Evolutionary conservation across 306 rosid species (phyloP).

Genomic region (Parietaria judaica): DNA sequence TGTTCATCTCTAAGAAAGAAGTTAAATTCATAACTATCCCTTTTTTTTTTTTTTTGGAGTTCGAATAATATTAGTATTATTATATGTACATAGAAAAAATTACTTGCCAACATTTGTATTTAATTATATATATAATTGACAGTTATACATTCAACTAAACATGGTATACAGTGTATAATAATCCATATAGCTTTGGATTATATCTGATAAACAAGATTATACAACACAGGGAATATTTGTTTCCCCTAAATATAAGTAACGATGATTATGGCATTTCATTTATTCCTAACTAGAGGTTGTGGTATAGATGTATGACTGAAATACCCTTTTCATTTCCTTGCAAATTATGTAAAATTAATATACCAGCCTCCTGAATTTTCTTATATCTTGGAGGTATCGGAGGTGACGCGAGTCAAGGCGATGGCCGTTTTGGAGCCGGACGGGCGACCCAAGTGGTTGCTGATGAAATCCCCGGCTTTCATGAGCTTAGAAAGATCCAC

Average conservation of each 20-base stretch:
- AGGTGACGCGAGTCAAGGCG: constrained; percentile 49
- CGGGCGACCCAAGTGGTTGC: constrained; percentile 55
- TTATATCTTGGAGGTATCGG: constrained; percentile 52
- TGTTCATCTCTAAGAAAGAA: no score
- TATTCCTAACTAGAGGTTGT: constrained; percentile 11
- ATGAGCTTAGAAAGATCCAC: constrained; percentile 71
- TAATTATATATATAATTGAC: not conserved
- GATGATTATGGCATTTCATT: constrained; percentile 11
- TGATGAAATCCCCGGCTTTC: constrained; percentile 71
- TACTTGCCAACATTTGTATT: not conserved
- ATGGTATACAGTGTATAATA: not conserved
- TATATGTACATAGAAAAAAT: no score
- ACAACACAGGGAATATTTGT: constrained; percentile 3
- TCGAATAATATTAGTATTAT: no score
- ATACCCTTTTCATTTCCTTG: constrained; percentile 6
- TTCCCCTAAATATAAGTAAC: not conserved
- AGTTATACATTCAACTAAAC: not conserved
- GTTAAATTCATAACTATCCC: no score
- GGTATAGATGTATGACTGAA: constrained; percentile 1
- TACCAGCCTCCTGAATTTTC: constrained; percentile 4
- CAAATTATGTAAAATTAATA: constrained; percentile 1
- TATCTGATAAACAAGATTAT: not conserved
- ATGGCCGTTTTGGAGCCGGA: constrained; percentile 72
- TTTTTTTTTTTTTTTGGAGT: no score
- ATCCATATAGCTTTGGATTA: not conserved